Evolutionary conservation across 2,329 filamentous ascomycete genomes (phyloP).

Genomic region (Dactylonectria macrodidyma): DNA sequence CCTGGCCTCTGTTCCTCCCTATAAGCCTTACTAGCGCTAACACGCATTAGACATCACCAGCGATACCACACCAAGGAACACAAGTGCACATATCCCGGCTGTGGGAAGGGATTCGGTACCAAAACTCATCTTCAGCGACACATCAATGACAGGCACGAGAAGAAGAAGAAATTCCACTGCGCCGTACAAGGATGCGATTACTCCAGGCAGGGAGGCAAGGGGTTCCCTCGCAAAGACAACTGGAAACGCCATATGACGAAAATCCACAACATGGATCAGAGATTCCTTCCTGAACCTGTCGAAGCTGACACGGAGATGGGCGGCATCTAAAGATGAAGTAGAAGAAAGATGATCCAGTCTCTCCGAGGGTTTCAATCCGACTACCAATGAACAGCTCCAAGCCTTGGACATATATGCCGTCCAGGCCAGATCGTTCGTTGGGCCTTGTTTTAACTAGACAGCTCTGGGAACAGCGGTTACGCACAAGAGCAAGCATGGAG

Average conservation of each 20-base stretch:
- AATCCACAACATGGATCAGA: slow-evolving; percentile 65
- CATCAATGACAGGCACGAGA: slow-evolving; percentile 73
- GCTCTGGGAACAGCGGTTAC: slow-evolving; percentile 16
- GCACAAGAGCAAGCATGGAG: slow-evolving; percentile 26
- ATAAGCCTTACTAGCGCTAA: slow-evolving; percentile 5
- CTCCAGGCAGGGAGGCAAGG: slow-evolving; percentile 70
- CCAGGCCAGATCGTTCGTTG: background rate
- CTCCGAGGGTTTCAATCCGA: background rate
- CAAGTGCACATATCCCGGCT: slow-evolving; percentile 67
- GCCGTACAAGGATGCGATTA: slow-evolving; percentile 68
- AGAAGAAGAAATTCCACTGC: slow-evolving; percentile 73
- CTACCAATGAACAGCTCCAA: background rate
- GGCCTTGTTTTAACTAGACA: slow-evolving; percentile 26
- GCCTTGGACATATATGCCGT: background rate
- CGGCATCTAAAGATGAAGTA: slow-evolving; percentile 35
- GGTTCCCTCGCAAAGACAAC: slow-evolving; percentile 74
- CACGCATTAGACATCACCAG: slow-evolving; percentile 66
- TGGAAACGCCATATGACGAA: slow-evolving; percentile 75
- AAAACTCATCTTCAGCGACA: slow-evolving; percentile 75
- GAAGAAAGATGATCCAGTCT: background rate
- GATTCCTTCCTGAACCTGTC: slow-evolving; percentile 58
- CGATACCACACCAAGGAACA: slow-evolving; percentile 74
- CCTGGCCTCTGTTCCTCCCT: background rate
- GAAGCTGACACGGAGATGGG: slow-evolving; percentile 56
- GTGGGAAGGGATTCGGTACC: slow-evolving; percentile 71